Conservation (phyloP, 805 yeast species). For the Candida pini region DNA sequence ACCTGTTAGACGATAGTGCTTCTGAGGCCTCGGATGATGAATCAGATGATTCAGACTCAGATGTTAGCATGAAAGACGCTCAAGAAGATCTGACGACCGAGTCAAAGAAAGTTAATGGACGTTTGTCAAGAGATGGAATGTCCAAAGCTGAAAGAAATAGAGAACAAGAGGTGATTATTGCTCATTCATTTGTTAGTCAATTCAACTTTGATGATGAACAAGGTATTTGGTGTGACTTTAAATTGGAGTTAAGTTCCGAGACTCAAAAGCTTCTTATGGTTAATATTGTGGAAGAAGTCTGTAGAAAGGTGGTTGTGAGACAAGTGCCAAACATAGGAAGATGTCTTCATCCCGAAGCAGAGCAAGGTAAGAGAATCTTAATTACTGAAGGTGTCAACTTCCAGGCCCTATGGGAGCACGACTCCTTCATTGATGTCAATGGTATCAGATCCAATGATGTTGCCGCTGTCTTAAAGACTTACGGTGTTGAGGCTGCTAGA, state of each 20-base stretch:
- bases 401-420: constrained; percentile 97
- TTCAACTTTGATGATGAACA: constrained; percentile 84
- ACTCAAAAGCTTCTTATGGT: constrained; percentile 95
- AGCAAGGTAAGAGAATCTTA: constrained; percentile 65
- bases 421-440: constrained; percentile 85
- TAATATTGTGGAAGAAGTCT: constrained; percentile 87
- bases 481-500: constrained; percentile 99
- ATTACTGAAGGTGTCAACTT: constrained; percentile 98
- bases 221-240: constrained; percentile 93
- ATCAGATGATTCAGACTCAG: constrained; percentile 35
- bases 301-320: constrained; percentile 85
- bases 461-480: constrained; percentile 80
- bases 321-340: constrained; percentile 90
- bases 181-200: constrained; percentile 67
- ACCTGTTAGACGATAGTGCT: constrained; percentile 32
- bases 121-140: constrained; percentile 28
- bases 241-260: constrained; percentile 73
- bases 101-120: constrained; percentile 10
- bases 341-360: constrained; percentile 77
- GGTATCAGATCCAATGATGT: constrained; percentile 89
- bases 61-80: constrained; percentile 30
- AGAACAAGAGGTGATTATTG: constrained; percentile 72
- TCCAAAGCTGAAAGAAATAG: constrained; percentile 71
- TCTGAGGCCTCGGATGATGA: constrained; percentile 35
- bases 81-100: too few relatives aligned